phyloP scores from a whole-genome alignment of 768 basidiomycete genomes.

The Suillus subaureus region DNA sequence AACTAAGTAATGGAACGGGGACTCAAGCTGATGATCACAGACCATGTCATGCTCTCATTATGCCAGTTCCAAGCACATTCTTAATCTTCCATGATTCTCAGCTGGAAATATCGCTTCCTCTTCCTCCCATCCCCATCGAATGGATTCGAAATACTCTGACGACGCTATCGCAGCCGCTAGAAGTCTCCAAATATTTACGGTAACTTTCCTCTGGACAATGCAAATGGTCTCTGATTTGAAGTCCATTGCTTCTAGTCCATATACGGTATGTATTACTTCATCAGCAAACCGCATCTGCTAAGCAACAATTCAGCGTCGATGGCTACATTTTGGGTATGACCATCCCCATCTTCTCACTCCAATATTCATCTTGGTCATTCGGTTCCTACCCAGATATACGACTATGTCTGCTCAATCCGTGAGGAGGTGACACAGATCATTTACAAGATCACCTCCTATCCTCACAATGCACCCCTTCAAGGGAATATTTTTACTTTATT shows the following conservation, averaged over 20 bases:
- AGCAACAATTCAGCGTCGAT: constrained; percentile 1
- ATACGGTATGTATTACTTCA: not conserved
- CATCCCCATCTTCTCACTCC: not conserved
- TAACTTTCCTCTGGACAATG: not conserved
- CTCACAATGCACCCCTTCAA: constrained; percentile 1
- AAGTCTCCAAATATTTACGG: constrained; percentile 1
- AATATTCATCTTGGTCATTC: not conserved
- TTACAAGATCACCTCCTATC: not conserved
- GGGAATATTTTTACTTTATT: constrained; percentile 2
- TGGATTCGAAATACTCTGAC: not conserved
- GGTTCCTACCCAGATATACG: constrained; percentile 1
- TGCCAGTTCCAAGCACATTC: not conserved
- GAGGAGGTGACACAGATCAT: not conserved
- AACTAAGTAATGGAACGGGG: not conserved
- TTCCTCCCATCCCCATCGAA: not conserved
- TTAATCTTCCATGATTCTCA: constrained; percentile 2
- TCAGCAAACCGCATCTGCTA: not conserved
- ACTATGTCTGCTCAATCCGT: constrained; percentile 1
- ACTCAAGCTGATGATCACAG: too few relatives aligned
- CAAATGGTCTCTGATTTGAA: not conserved
- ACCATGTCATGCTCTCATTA: not conserved
- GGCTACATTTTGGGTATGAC: constrained; percentile 11
- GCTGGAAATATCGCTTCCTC: not conserved
- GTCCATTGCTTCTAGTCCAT: not conserved
- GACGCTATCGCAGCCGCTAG: not conserved